Evolutionary conservation across 2,329 filamentous ascomycete genomes (phyloP).

Genomic region (Ambrosiella xylebori): DNA sequence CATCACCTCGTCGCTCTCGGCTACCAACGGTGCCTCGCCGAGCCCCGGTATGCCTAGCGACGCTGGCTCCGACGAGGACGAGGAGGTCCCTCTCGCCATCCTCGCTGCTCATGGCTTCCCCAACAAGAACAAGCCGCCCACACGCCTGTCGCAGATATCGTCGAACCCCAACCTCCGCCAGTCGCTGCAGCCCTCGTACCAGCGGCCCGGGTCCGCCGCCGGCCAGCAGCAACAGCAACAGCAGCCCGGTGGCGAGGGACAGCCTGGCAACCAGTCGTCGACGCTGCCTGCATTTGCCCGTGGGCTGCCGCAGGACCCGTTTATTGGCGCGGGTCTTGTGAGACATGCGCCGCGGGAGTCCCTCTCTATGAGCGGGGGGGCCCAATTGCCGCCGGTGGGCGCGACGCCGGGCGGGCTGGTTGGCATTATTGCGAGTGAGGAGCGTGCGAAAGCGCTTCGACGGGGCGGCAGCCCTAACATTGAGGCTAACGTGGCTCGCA

Average conservation of each 20-base stretch:
- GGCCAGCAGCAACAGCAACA: not conserved
- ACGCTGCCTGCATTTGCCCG: constrained; percentile 67
- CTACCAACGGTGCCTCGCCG: constrained; percentile 30
- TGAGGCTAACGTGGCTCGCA: constrained; percentile 25
- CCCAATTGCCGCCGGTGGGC: constrained; percentile 25
- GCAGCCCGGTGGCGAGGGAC: constrained; percentile 27
- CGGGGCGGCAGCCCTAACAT: constrained; percentile 55
- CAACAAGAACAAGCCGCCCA: constrained; percentile 57
- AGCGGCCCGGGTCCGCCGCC: constrained; percentile 36
- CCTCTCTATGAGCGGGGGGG: constrained; percentile 47
- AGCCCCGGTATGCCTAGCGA: constrained; percentile 22
- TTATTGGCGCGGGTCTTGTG: constrained; percentile 61
- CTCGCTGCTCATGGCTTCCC: constrained; percentile 81
- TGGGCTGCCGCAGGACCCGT: constrained; percentile 69
- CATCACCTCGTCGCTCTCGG: constrained; percentile 41
- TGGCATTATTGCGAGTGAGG: constrained; percentile 74
- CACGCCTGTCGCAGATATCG: constrained; percentile 42
- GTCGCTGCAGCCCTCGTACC: constrained; percentile 21
- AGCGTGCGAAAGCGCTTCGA: constrained; percentile 59
- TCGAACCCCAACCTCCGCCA: constrained; percentile 58
- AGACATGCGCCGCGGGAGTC: constrained; percentile 58
- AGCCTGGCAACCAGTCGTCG: constrained; percentile 18
- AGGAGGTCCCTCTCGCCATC: constrained; percentile 74
- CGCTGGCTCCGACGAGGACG: constrained; percentile 59
- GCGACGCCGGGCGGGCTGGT: constrained; percentile 56